Evolutionary conservation across 257 asterid genomes (phyloP).

Genomic region (Solanum rostratum): DNA sequence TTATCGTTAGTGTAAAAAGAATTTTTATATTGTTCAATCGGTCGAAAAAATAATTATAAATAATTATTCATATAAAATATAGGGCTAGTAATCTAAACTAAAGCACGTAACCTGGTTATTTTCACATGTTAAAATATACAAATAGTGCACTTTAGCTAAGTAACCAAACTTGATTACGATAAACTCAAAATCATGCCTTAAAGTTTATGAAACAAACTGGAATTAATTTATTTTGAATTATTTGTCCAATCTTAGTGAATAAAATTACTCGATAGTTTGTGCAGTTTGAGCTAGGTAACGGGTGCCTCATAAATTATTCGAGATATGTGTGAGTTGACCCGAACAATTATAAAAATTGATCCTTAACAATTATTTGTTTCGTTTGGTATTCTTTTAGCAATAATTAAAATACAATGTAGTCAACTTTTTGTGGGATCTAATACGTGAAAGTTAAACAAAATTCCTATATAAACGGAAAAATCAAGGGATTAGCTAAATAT

Average conservation of each 20-base stretch:
- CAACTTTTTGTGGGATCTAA: neutral
- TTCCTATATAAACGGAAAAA: neutral
- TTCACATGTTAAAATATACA: neutral
- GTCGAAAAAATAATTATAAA: too few species aligned
- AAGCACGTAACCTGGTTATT: too few species aligned
- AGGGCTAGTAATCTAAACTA: too few species aligned
- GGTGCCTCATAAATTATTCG: neutral
- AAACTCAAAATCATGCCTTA: neutral
- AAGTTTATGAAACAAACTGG: neutral
- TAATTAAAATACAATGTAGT: neutral
- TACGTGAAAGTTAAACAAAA: neutral
- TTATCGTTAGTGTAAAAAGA: too few species aligned
- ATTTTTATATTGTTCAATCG: too few species aligned
- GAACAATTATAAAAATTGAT: neutral
- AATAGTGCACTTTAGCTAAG: neutral
- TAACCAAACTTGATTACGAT: neutral
- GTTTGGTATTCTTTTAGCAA: neutral
- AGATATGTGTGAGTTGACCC: neutral
- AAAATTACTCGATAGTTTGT: neutral
- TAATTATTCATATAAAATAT: too few species aligned
- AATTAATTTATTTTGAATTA: neutral
- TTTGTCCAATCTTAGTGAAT: neutral
- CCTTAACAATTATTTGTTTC: neutral
- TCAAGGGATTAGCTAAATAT: too few species aligned
- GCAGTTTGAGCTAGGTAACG: neutral